Base-by-base conservation (phyloP, 2,329 filamentous ascomycete species). In the Trichocomaceae sp. region DNA sequence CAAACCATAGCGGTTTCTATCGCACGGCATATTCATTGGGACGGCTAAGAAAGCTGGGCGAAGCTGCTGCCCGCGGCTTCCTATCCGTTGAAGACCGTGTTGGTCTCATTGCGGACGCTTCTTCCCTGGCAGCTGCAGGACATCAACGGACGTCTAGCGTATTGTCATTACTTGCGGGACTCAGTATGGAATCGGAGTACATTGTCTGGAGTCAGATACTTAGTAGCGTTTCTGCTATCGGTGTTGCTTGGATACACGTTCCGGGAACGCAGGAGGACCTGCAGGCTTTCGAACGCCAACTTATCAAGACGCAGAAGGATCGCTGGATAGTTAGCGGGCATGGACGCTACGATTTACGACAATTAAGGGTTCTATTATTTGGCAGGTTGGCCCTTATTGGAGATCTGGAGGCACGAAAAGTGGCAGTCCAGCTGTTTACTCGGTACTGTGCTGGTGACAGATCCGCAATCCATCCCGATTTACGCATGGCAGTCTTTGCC, bases 71-170 rank as follows among this genome's bases (percentile, higher is more conserved):
- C 13, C 79, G 88, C 61, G 88, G 88, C 4, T 84, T 84, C 61
- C 79, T 99, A 20, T 88, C 80, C 59, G 84, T 87, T 7, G 84
- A 92, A 68, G 93, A 99, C 75, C 95, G 92, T 76, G 95, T 97
- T 64, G 89, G 90, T 41, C 83, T 96, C 50, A 83, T 96, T 56
- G 90, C 89, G 58, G 95, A 96, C 64, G 89, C 92, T 19, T 87
- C 87, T 47, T 90, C 93, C 49, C 81, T 97, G 60, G 90, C 93
- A 39, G 83, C 95, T 57, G 87, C 92, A 56, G 93, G 93, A 20
- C 83, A 93, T 66, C 85, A 87, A 50, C 88, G 83, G 4, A 96
- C 91, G 0, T 78, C 90, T 20, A 87, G 87, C 7, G 78, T 97
- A 9, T 76, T 99, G 26, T 84, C 87, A 12, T 87, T 99, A 63